Base-by-base conservation (phyloP, 495 filamentous ascomycete species). In the Hyaloscypha finlandica region DNA sequence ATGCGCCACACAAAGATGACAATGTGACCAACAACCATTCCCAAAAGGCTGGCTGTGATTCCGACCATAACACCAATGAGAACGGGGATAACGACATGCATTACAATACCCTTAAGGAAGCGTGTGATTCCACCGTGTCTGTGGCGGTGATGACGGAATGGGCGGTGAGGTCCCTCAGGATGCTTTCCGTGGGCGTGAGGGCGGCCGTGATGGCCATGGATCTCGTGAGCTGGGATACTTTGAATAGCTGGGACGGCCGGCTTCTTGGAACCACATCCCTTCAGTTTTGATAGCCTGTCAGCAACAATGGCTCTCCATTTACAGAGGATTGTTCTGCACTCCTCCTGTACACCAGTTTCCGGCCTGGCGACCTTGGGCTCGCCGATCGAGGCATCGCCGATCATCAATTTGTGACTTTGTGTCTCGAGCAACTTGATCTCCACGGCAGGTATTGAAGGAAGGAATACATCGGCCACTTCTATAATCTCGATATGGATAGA, bases 21-120 rank as follows among this genome's bases (percentile, higher is more conserved):
- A 39, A 82, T 64, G 11, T 80, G 80, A 22, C 83, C 82, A 67
- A 83, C 74, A 25, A 81, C 70, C 81, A 85, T 85, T 42, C 83
- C 83, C 59, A 86, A 68, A 33, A 84, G 69, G 77, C 81, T 83
- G 57, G 81, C 78, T 55, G 74, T 75, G n/a, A 86, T 76, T 69
- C 84, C 84, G 61, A 81, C 82, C 32, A 81, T 73, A 54, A 86
- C 77, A 58, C 84, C 84, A 56, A 86, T 73, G 19, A 82, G 65
- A 25, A 85, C 74, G 0, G 84, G 84, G 29, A 86, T 74, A 22
- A 86, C 69, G 37, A 86, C 80, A 66, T 84, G 80, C 9, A 78
- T 73, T 45, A 76, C 76, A 39, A 85, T 76, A 65, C 78, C 78
- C 75, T 75, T 78, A 54, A 85, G 70, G 32, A 83, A 73, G 61